A percentile compares a stretch with the other conserved stretches of the same genome.
Conservation (phyloP, 768 basidiomycete species). For the Lactarius tabidus region DNA sequence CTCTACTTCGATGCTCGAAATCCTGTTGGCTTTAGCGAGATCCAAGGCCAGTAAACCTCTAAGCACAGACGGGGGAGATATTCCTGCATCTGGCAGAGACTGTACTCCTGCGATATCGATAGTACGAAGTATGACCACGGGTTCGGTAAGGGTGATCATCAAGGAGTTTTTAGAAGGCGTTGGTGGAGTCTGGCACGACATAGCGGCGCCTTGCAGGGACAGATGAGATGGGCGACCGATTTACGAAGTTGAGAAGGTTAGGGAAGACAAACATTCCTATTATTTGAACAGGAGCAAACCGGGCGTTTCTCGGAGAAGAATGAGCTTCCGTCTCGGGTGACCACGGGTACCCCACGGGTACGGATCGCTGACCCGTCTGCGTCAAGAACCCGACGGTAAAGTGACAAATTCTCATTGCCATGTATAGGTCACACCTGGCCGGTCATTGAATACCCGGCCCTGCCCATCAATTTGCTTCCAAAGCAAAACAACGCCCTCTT, state of each 20-base stretch:
- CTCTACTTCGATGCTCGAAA: slow-evolving; percentile 81
- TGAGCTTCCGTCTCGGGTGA: neutral
- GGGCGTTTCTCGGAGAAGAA: neutral
- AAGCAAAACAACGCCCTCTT: neutral
- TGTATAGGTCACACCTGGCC: neutral
- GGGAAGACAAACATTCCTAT: neutral
- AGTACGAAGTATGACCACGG: slow-evolving; percentile 50
- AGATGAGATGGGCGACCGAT: neutral
- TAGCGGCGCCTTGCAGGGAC: neutral
- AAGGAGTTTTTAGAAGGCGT: slow-evolving; percentile 38
- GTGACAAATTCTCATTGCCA: neutral
- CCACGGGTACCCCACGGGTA: neutral
- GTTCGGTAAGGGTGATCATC: slow-evolving; percentile 50
- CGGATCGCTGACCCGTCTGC: no score
- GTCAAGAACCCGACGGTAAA: neutral
- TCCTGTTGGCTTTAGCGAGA: slow-evolving; percentile 72
- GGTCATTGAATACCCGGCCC: slow-evolving; percentile 11
- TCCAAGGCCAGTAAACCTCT: slow-evolving; percentile 62
- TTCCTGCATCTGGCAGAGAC: slow-evolving; percentile 29
- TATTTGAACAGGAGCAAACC: neutral
- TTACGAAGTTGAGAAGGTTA: neutral
- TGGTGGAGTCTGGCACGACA: slow-evolving; percentile 6
- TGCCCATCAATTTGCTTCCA: slow-evolving; percentile 13
- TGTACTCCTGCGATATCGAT: slow-evolving; percentile 35
- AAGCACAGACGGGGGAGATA: slow-evolving; percentile 50